Conservation (phyloP, 352 stramenopile genomes). For the Pythium pectinolyticum region DNA sequence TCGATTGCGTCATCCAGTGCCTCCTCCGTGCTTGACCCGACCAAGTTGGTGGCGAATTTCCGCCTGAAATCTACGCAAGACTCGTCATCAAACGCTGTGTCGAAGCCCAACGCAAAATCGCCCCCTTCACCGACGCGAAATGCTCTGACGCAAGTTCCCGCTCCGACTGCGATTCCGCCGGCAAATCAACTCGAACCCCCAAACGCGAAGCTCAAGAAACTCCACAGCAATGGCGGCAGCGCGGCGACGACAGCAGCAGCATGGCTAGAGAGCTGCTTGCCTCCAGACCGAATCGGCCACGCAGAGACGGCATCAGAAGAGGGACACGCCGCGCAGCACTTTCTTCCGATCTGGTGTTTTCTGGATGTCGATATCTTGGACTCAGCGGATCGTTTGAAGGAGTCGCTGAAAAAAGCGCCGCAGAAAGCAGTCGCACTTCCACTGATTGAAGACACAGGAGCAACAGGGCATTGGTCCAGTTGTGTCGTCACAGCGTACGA, state of each 20-base stretch:
- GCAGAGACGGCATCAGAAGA: constrained; percentile 28
- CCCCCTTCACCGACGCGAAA: constrained; percentile 18
- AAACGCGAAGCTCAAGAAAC: constrained; percentile 21
- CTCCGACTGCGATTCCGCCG: not conserved
- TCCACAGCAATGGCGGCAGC: constrained; percentile 15
- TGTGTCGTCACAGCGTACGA: constrained; percentile 81
- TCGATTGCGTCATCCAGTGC: constrained; percentile 18
- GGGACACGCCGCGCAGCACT: constrained; percentile 28
- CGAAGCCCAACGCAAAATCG: constrained; percentile 20
- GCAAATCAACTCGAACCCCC: constrained; percentile 7
- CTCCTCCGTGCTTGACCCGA: constrained; percentile 14
- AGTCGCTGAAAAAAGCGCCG: constrained; percentile 19
- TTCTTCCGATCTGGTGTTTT: constrained; percentile 76
- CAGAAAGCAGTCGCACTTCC: constrained; percentile 65
- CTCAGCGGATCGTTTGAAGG: constrained; percentile 3
- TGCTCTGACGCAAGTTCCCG: not conserved
- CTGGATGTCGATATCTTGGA: constrained; percentile 47
- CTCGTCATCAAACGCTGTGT: not conserved
- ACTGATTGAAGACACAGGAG: constrained; percentile 54
- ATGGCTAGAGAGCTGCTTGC: constrained; percentile 49
- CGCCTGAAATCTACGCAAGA: not conserved
- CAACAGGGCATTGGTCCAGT: constrained; percentile 64
- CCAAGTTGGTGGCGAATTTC: constrained; percentile 15
- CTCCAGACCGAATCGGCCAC: constrained; percentile 51
- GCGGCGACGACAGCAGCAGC: constrained; percentile 27